These are phyloP conservation scores for Ustilago sp. DNA, from an alignment of 1,284 basidiomycete species.

Conservation along the genomic window DNA sequence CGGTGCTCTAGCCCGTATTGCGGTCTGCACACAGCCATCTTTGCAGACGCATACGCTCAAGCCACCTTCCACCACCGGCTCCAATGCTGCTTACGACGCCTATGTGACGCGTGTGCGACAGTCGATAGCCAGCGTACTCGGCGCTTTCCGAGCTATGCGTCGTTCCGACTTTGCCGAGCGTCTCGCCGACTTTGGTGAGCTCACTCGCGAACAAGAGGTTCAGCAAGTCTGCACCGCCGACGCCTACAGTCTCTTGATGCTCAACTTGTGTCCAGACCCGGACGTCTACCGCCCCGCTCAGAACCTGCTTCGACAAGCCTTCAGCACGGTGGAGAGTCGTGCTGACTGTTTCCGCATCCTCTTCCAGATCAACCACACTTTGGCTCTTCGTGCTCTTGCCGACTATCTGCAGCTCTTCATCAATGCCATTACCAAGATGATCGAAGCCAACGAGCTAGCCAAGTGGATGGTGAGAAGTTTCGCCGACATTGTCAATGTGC, in stretches of 20 bases:
- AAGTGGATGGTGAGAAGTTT: conserved; percentile 62
- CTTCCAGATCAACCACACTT: conserved; percentile 46
- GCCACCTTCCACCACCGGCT: conserved; percentile 18
- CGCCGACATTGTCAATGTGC: conserved; percentile 64
- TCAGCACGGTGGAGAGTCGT: conserved; percentile 52
- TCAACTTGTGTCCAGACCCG: conserved; percentile 56
- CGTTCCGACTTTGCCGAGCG: conserved; percentile 38
- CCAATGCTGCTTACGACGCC: conserved; percentile 27
- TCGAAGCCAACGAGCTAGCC: conserved; percentile 61
- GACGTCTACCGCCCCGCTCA: conserved; percentile 57
- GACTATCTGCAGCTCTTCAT: conserved; percentile 54
- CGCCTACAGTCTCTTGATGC: conserved; percentile 46
- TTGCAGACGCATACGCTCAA: conserved; percentile 51
- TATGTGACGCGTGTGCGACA: conserved; percentile 47
- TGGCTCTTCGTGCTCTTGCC: conserved; percentile 44
- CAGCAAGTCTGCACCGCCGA: conserved; percentile 51
- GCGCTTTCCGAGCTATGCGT: conserved; percentile 42
- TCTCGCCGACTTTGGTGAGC: conserved; percentile 52
- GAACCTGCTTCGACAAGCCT: conserved; percentile 58
- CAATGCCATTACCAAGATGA: conserved; percentile 32
- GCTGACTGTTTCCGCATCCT: conserved; percentile 62
- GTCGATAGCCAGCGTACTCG: conserved; percentile 39
- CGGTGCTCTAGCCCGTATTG: conserved; percentile 37
- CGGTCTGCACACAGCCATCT: conserved; percentile 44
- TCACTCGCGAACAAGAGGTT: conserved; percentile 40